Evolutionary conservation across 345 rosid genomes (phyloP), one percentile per base, ranked within the genome.

Genomic region (Eucalyptus sp.): DNA sequence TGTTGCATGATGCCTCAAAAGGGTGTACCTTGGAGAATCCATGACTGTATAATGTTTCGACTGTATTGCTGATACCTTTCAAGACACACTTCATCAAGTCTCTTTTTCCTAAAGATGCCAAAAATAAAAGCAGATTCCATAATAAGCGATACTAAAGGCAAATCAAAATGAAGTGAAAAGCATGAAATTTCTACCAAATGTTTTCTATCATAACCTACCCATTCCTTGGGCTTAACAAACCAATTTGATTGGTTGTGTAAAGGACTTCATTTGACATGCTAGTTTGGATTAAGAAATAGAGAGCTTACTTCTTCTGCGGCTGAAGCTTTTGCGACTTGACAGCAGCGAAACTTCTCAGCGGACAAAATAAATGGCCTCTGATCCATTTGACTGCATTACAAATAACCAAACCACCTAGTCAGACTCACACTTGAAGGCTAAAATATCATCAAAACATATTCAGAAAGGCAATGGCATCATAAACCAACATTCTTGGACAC

Each of bases 61-160:
- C 99, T 98, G 89, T 97, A 95, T 86, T 96, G 97, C 92, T 96
- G 92, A 93, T 91, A 98, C 94, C 99, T 96, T 92, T 98, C 99
- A 10, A 96, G 93, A 90, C 99, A 98, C 46, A 96, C 89, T 92
- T 98, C 99, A 87, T 98, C 99, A 51, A 98, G 96, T 94, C 99
- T 95, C 93, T 87, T 94, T 87, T 92, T 98, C 92, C 98, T 96
- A 92, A 89, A 90, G 88, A 81, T 27, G 50, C 64, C 81, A 62
- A 51, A 87, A 6, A 18, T 64, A 66, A 54, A 88, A 83, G 64
- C 43, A 89, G 66, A 6, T 13, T 22, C 71, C 43, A 22, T 52
- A 66, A n/a, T 54, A 25, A 88, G 31, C 7, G 50, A 22, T 16
- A 51, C 46, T 50, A 13, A 51, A 50, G 86, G 54, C 43, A 76